Base-by-base conservation (phyloP, 768 basidiomycete genomes). In the Pleurotus pulmonarius region DNA sequence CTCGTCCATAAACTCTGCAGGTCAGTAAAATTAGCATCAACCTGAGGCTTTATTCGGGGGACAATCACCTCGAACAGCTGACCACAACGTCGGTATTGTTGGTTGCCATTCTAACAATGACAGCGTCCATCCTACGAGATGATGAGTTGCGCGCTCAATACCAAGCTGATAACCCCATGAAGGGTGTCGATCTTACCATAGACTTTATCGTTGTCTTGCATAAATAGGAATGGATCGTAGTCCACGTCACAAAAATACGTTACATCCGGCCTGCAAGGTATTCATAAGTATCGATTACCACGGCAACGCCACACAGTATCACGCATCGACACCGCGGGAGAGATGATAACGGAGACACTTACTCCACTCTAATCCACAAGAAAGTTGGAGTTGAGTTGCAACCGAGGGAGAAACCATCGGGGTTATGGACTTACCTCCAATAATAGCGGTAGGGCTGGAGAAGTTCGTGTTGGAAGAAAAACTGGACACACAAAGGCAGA, bases 71-170 rank as follows among this genome's bases (percentile, higher is more conserved):
- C 82, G 83, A 20, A 87, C 85, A 5, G 80, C 75, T 6, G 75
- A 68, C 92, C 92, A 95, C 0, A 95, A 72, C 0, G 90, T 87
- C 3, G 85, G 81, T 41, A 95, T 90, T 1, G 92, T 95, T 48
- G 82, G 79, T 43, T 80, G 79, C 64, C 84, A 91, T 66, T 95
- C 92, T 59, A 82, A 85, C 51, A 92, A 76, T 0, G 86, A 80
- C 16, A 93, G 80, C 0, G 88, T 90, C 71, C 91, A 94, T 1
- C 80, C 83, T 83, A 22, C 34, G 49, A 38, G 16, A 25, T 47
- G 40, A 57, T 65, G 67, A 49, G 3, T 34, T 26, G 22, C 26
- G 43, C 20, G 16, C 16, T 46, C 51, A 26, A 6, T n/a, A 46
- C 34, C 11, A 45, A 44, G 13, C 16, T 43, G 22, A 43, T 37